phyloP scores from a whole-genome alignment of 2,329 filamentous ascomycete species.

The Diaporthe nobilis region DNA sequence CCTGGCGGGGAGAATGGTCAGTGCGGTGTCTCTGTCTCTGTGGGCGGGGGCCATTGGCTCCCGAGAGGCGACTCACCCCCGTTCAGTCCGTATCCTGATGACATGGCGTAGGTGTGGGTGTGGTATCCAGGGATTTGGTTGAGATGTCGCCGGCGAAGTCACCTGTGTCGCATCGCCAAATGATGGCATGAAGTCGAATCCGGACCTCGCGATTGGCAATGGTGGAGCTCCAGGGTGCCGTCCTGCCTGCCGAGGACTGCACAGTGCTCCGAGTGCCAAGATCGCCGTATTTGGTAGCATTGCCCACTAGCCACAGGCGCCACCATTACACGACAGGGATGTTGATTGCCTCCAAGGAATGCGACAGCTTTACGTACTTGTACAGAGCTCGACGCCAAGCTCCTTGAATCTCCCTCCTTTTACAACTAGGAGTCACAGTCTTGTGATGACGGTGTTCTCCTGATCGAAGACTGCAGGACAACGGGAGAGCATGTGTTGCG shows the following conservation, averaged over 20 bases:
- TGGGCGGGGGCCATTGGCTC: conserved; percentile 39
- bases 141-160: conserved; percentile 26
- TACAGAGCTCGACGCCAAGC: conserved; percentile 27
- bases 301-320: conserved; percentile 25
- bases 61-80: conserved; percentile 57
- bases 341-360: conserved; percentile 19
- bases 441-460: conserved; percentile 11
- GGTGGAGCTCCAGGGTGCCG: conserved; percentile 20
- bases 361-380: conserved; percentile 19
- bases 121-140: conserved; percentile 15
- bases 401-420: conserved; percentile 8
- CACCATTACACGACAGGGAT: conserved; percentile 25
- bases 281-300: neutral
- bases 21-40: conserved; percentile 42
- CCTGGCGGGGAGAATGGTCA: conserved; percentile 55
- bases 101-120: conserved; percentile 39
- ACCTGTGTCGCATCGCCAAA: conserved; percentile 35
- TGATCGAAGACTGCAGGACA: conserved; percentile 9
- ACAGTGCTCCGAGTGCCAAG: conserved; percentile 17
- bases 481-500: conserved; percentile 39
- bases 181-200: conserved; percentile 39
- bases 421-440: neutral
- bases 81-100: conserved; percentile 47
- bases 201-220: conserved; percentile 30
- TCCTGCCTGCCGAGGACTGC: conserved; percentile 18